Conservation (phyloP, 2,329 filamentous ascomycete genomes). For the Talaromyces albobiverticillius region DNA sequence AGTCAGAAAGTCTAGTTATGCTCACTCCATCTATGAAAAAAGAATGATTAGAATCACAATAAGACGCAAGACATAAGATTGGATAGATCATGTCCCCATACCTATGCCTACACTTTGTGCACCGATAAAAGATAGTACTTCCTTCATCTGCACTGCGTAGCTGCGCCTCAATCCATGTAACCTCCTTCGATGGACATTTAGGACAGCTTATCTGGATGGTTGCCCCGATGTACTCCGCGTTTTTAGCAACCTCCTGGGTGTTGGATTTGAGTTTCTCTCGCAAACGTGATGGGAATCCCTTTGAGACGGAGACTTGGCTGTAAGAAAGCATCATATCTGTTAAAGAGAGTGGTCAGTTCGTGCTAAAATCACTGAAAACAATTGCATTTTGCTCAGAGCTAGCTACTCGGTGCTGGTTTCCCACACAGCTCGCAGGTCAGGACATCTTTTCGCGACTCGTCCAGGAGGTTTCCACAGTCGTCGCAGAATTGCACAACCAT, state of each 20-base stretch:
- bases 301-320: conserved; percentile 14
- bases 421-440: conserved; percentile 19
- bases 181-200: conserved; percentile 19
- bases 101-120: conserved; percentile 36
- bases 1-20: too few species aligned
- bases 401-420: conserved; percentile 16
- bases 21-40: conserved; percentile 6
- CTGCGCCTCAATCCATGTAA: conserved; percentile 46
- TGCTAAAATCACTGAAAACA: too few species aligned
- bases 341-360: background rate
- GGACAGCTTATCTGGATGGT: conserved; percentile 18
- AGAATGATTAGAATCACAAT: too few species aligned
- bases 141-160: conserved; percentile 87
- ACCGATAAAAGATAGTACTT: conserved; percentile 79
- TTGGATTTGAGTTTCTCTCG: conserved; percentile 17
- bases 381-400: conserved; percentile 16
- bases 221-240: conserved; percentile 8
- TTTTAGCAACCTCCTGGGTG: conserved; percentile 8
- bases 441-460: conserved; percentile 10
- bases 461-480: conserved; percentile 20
- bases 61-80: background rate
- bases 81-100: background rate
- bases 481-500: conserved; percentile 20
- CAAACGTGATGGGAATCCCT: conserved; percentile 19
- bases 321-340: conserved; percentile 15